A percentile compares a stretch with the other conserved stretches of the same genome.
These are phyloP conservation scores for Lomentospora prolificans DNA, from an alignment of 2,329 filamentous ascomycete species.

Conservation along the genomic window DNA sequence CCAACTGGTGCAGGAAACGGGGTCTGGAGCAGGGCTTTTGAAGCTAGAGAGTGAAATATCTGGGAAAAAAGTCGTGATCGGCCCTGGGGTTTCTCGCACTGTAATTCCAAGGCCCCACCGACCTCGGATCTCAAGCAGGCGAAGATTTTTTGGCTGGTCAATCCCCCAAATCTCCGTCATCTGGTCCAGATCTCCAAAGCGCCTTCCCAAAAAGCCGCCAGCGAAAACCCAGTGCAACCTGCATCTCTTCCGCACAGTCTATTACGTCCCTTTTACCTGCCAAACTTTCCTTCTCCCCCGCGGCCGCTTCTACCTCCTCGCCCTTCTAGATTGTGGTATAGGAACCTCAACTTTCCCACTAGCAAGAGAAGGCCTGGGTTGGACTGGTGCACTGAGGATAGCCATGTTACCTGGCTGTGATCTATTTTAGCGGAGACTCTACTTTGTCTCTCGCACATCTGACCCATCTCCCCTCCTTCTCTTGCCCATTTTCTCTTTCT, in stretches of 20 bases:
- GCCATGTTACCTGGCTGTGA: constrained; percentile 1
- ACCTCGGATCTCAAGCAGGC: not conserved
- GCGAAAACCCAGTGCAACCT: not conserved
- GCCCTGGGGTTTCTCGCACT: not conserved
- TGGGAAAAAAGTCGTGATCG: not conserved
- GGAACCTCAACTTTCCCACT: not conserved
- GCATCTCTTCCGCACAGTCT: not conserved
- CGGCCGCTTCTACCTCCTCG: not conserved
- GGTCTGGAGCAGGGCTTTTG: not conserved
- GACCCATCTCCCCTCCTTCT: not conserved
- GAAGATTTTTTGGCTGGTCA: not conserved
- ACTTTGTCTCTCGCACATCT: constrained; percentile 1
- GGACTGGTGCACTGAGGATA: not conserved
- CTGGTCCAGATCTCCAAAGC: too few relatives aligned
- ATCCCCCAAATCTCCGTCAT: not conserved
- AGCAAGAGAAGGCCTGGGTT: not conserved
- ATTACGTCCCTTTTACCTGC: not conserved
- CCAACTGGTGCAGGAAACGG: not conserved
- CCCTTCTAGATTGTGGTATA: not conserved
- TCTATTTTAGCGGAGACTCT: not conserved
- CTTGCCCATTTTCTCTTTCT: not conserved
- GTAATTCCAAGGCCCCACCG: not conserved
- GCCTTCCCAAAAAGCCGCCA: not conserved
- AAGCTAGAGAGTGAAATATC: too few relatives aligned
- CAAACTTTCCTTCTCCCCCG: not conserved